These are phyloP conservation scores for Aplosporella prunicola DNA, from an alignment of 2,329 filamentous ascomycete genomes.

Conservation along the genomic window DNA sequence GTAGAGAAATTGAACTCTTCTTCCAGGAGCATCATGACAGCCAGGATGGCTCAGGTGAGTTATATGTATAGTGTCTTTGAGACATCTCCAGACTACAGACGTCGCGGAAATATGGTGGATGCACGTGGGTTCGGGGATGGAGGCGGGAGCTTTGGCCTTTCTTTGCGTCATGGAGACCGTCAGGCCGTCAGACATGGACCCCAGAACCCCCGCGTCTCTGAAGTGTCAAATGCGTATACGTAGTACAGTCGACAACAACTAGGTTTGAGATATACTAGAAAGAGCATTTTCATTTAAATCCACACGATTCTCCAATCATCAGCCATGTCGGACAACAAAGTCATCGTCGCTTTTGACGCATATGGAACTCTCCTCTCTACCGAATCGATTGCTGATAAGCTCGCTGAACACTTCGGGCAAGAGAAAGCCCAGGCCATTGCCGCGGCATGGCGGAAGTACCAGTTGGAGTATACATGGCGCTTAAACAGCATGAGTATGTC, in stretches of 20 bases:
- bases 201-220: too few relatives aligned
- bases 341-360: constrained; percentile 60
- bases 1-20: constrained; percentile 48
- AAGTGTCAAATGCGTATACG: too few relatives aligned
- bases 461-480: constrained; percentile 71
- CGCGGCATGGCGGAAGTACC: constrained; percentile 55
- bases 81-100: too few relatives aligned
- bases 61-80: too few relatives aligned
- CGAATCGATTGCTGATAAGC: constrained; percentile 52
- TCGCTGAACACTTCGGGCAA: constrained; percentile 49
- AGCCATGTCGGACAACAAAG: constrained; percentile 47
- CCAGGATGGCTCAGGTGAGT: not conserved
- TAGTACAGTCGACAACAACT: too few relatives aligned
- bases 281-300: too few relatives aligned
- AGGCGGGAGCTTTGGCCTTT: too few relatives aligned
- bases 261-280: too few relatives aligned
- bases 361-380: constrained; percentile 69
- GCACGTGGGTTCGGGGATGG: constrained; percentile 1
- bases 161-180: constrained; percentile 2
- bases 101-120: not conserved
- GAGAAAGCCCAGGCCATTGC: constrained; percentile 50
- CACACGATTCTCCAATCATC: too few relatives aligned
- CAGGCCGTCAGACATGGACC: too few relatives aligned
- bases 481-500: constrained; percentile 64
- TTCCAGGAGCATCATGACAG: constrained; percentile 3